Percentiles rank a stretch among this genome's conserved stretches.
phyloP scores from a whole-genome alignment of 2,329 filamentous ascomycete species.

The Pseudopyricularia javanii region DNA sequence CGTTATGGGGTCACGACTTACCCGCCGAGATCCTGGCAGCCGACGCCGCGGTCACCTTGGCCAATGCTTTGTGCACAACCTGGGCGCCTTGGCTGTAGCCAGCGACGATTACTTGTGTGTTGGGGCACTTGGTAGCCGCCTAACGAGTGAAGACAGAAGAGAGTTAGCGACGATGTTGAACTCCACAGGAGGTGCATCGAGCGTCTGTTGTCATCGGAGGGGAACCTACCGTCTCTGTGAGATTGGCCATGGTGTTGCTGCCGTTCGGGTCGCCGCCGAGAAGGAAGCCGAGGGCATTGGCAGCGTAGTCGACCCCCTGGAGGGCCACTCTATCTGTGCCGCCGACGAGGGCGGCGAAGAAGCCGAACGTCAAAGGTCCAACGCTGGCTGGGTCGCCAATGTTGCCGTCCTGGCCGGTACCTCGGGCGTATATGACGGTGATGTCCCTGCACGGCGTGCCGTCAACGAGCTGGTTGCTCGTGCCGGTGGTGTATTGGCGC shows the following conservation, averaged over 20 bases:
- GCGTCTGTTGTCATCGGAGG: background rate
- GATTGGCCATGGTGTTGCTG: conserved; percentile 11
- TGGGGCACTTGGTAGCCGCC: conserved; percentile 19
- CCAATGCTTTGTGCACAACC: conserved; percentile 6
- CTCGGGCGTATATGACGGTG: conserved; percentile 1
- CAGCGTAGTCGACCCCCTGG: background rate
- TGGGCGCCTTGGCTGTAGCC: conserved; percentile 15
- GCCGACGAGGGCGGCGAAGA: background rate
- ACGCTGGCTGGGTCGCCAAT: background rate
- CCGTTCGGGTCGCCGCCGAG: conserved; percentile 3
- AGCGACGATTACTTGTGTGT: conserved; percentile 22
- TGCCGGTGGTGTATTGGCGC: background rate
- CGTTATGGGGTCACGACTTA: background rate
- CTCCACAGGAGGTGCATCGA: background rate
- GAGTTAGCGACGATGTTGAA: background rate
- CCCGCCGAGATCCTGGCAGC: background rate
- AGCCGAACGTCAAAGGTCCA: background rate
- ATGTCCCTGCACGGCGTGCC: conserved; percentile 1
- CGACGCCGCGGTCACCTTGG: background rate
- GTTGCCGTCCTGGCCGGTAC: background rate
- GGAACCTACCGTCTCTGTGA: background rate
- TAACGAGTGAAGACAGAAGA: background rate
- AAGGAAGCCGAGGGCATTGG: background rate
- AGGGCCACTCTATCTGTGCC: background rate
- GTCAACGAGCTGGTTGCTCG: background rate